Conservation (phyloP, 345 rosid species). For the Aurinia saxatilis region DNA sequence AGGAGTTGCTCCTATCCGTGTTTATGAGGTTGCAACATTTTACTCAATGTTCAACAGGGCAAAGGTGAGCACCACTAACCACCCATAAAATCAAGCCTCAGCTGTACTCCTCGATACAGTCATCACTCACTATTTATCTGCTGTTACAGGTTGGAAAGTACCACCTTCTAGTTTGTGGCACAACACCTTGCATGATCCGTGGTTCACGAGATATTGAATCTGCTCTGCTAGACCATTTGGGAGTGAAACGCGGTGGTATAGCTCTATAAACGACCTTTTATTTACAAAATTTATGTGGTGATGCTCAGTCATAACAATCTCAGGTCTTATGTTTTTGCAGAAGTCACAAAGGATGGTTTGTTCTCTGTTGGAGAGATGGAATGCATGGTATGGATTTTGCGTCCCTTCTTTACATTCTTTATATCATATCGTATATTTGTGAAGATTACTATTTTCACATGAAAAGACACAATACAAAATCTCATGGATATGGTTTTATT, state of each 20-base stretch:
- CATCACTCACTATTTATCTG: not conserved
- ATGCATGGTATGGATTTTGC: slow-evolving; percentile 69
- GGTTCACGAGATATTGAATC: slow-evolving; percentile 92
- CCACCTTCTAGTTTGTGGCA: slow-evolving; percentile 97
- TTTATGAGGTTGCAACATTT: slow-evolving; percentile 95
- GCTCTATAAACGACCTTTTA: slow-evolving; percentile 3
- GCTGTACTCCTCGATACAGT: not conserved
- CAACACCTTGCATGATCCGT: slow-evolving; percentile 97
- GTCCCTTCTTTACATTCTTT: not conserved
- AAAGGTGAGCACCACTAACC: slow-evolving; percentile 45
- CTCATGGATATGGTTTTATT: slow-evolving; percentile 19
- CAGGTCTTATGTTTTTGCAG: slow-evolving; percentile 33
- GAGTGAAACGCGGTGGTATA: slow-evolving; percentile 91
- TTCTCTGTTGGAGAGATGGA: slow-evolving; percentile 99
- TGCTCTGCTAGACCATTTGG: slow-evolving; percentile 82
- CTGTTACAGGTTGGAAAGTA: slow-evolving; percentile 81
- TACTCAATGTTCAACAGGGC: slow-evolving; percentile 95
- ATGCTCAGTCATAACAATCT: slow-evolving; percentile 7
- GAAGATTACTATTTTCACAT: not conserved
- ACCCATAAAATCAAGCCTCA: not conserved
- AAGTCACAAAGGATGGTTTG: slow-evolving; percentile 97
- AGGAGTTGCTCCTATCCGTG: slow-evolving; percentile 92
- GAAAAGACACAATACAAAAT: not conserved
- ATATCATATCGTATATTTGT: not conserved
- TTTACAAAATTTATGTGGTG: not conserved